Evolutionary conservation across 2,329 filamentous ascomycete genomes (phyloP).

Genomic region (Aureobasidium sp.): DNA sequence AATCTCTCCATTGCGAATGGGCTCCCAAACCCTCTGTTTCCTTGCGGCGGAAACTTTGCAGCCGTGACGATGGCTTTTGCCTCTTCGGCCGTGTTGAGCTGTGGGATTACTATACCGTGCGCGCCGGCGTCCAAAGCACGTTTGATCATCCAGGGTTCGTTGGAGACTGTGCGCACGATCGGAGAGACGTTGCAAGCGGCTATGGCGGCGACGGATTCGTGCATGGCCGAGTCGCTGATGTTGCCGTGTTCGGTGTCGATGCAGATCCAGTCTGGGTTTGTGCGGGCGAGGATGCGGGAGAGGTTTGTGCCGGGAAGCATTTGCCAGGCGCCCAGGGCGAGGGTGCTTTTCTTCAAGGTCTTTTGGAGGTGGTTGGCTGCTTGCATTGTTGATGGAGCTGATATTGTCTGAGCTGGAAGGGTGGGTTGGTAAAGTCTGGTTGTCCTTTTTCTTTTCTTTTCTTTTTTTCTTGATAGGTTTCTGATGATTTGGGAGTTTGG

Average conservation of each 20-base stretch:
- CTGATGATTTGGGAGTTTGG: too few species aligned
- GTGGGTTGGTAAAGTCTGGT: too few species aligned
- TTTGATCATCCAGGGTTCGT: slow-evolving; percentile 58
- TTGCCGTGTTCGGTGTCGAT: slow-evolving; percentile 52
- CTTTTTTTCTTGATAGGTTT: too few species aligned
- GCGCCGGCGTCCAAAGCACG: slow-evolving; percentile 54
- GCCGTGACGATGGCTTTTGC: slow-evolving; percentile 45
- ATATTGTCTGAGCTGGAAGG: too few species aligned
- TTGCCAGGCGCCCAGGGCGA: slow-evolving; percentile 53
- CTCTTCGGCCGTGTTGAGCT: slow-evolving; percentile 48
- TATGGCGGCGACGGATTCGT: slow-evolving; percentile 48
- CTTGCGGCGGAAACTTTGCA: slow-evolving; percentile 50
- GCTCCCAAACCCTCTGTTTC: slow-evolving; percentile 50
- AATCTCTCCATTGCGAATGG: slow-evolving; percentile 43
- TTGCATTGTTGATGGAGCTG: slow-evolving; percentile 49
- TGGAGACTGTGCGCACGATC: slow-evolving; percentile 45
- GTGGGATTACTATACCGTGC: slow-evolving; percentile 51
- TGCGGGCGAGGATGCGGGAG: slow-evolving; percentile 46
- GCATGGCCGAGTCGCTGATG: slow-evolving; percentile 49
- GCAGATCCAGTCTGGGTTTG: slow-evolving; percentile 48
- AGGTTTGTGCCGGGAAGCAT: slow-evolving; percentile 50
- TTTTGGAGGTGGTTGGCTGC: slow-evolving; percentile 48
- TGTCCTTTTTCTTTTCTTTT: too few species aligned
- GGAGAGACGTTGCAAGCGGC: slow-evolving; percentile 39
- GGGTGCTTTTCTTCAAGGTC: slow-evolving; percentile 43